Conservation (phyloP, 305 asterid genomes). For the Solanum hybrid region DNA sequence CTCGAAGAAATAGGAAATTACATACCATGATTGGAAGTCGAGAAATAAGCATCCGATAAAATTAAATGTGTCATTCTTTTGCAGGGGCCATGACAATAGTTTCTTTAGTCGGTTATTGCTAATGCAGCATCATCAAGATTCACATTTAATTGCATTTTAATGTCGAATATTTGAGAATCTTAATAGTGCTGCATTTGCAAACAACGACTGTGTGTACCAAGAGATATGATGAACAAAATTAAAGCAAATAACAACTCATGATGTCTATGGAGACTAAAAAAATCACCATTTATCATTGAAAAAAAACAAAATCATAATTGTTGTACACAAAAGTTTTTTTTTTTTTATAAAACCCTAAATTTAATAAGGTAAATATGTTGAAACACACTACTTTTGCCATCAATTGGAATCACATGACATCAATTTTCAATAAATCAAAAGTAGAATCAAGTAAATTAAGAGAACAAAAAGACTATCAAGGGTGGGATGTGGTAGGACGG, state of each 20-base stretch:
- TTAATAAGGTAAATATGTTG: neutral
- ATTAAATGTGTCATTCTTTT: conserved; percentile 29
- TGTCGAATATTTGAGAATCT: neutral
- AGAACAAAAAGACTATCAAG: neutral
- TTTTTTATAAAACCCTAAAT: neutral
- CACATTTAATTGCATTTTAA: neutral
- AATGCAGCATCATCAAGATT: conserved; percentile 13
- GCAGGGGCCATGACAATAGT: conserved; percentile 41
- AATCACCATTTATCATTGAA: neutral
- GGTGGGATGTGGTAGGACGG: neutral
- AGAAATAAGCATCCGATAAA: neutral
- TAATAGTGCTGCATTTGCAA: conserved; percentile 10
- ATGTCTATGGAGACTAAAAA: neutral
- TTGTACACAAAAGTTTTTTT: neutral
- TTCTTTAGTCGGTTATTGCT: neutral
- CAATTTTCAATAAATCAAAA: neutral
- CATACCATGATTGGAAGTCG: neutral
- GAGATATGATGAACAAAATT: neutral
- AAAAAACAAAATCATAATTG: neutral
- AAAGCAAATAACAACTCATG: neutral
- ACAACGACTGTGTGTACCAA: neutral
- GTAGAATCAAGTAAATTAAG: neutral
- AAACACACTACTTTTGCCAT: neutral
- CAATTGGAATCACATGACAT: neutral
- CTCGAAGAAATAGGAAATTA: neutral